Conservation (phyloP, 73 alveolate species). For the Uronychia binucleata region DNA sequence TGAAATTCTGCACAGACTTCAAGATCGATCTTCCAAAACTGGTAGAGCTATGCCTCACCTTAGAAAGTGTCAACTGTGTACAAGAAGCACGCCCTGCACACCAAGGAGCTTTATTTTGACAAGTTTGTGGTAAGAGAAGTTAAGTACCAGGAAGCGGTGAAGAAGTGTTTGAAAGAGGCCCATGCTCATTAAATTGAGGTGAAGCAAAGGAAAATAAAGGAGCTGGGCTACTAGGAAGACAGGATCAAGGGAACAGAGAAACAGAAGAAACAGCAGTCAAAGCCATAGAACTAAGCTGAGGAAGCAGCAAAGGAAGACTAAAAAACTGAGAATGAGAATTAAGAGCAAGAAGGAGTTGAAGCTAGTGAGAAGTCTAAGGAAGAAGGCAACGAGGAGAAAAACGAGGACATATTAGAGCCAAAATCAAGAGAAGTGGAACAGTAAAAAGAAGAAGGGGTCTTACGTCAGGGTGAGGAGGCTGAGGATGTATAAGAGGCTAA, state of each 20-base stretch:
- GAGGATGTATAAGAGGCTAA: no score
- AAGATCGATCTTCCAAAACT: slow-evolving; percentile 19
- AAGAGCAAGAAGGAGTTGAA: neutral
- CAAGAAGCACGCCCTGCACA: neutral
- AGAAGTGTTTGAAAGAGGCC: neutral
- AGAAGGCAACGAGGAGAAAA: neutral
- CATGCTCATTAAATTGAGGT: neutral
- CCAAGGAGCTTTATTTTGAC: neutral
- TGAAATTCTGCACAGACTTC: slow-evolving; percentile 78
- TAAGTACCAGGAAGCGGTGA: neutral
- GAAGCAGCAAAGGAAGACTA: neutral
- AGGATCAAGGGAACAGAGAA: neutral
- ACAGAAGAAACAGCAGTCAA: neutral
- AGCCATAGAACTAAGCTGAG: neutral
- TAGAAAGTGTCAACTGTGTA: neutral
- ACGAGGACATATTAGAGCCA: neutral
- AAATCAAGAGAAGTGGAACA: neutral
- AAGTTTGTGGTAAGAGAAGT: neutral
- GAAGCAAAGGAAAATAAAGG: neutral
- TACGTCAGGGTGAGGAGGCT: no score
- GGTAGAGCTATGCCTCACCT: neutral
- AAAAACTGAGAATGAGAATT: neutral
- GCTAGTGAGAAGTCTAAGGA: neutral
- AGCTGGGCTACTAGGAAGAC: neutral
- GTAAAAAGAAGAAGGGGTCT: neutral